Evolutionary conservation across 768 basidiomycete genomes (phyloP), one percentile per base, ranked within the genome.

Genomic region (Russula sp.): DNA sequence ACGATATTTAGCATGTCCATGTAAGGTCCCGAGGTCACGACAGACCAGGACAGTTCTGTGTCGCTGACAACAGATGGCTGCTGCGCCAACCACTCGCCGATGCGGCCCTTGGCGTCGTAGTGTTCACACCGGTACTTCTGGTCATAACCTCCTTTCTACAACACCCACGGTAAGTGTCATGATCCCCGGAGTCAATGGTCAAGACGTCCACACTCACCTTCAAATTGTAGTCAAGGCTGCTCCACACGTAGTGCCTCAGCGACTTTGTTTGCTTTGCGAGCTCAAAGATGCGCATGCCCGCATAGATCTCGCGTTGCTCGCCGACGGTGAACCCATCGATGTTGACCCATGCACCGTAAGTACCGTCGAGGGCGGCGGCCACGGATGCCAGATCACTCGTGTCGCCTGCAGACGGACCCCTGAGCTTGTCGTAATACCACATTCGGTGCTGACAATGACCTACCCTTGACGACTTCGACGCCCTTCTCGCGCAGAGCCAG

Each of bases 1-100:
- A 78, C 77, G 38, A 69, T 70, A 42, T 73, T 68, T n/a, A 77
- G 69, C 73, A 77, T 76, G 48, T 78, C 76, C 65, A 77, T 72
- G 63, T 78, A 78, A 9, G 75, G 75, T 1, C 76, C 74, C 1
- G 75, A 73, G 18, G 74, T 74, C 58, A 78, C 67, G n/a, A 73
- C 67, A 11, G 73, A 72, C 76, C 75, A 77, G 14, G 70, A 71
- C 29, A 76, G 63, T 7, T 64, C 69, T 7, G 63, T 61, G n/a
- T 74, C 71, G 42, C 69, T 71, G 34, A 70, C 67, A 32, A 63
- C 69, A 2, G 74, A 74, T 7, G 72, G 69, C 59, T 77, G 75
- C 16, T 66, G 64, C 49, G 69, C 66, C 42, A 78, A 64, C 54
- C 70, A 77, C 41, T 76, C 77, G 11, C 67, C 67, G 3, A 78